Percentiles rank a stretch among this genome's conserved stretches.
phyloP scores from a whole-genome alignment of 164 flowering plant genomes.

The Protea cynaroides region DNA sequence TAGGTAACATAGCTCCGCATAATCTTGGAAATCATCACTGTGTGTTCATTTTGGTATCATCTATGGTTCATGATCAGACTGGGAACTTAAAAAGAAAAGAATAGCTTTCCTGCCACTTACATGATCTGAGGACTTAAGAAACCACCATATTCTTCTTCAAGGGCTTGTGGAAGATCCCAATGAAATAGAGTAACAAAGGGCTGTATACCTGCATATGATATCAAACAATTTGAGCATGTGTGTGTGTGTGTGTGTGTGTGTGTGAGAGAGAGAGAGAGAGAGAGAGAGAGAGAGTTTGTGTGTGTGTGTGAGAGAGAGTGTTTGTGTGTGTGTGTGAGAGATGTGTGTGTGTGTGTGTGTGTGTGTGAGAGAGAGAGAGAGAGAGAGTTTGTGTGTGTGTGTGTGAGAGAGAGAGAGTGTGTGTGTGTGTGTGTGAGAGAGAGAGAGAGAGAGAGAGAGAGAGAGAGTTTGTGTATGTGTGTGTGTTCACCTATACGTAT shows the following conservation, averaged over 20 bases:
- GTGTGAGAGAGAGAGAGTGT: too few species aligned
- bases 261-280: not conserved
- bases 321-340: too few species aligned
- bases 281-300: not conserved
- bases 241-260: too few species aligned
- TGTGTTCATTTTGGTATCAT: not conserved
- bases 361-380: too few species aligned
- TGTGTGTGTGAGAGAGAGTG: not conserved
- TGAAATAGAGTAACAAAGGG: conserved; percentile 25
- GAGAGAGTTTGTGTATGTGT: too few species aligned
- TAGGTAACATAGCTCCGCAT: not conserved
- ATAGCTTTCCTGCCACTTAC: conserved; percentile 4
- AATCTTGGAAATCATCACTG: not conserved
- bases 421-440: too few species aligned
- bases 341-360: too few species aligned
- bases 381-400: too few species aligned
- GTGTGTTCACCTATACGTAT: too few species aligned
- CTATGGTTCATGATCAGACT: not conserved
- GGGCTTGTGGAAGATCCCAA: conserved; percentile 27
- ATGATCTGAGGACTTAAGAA: conserved; percentile 16
- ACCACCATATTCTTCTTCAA: conserved; percentile 21
- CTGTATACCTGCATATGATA: conserved; percentile 11
- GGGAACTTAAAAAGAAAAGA: not conserved
- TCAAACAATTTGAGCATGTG: too few species aligned
- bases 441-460: too few species aligned